Evolutionary conservation across 2,329 filamentous ascomycete species (phyloP).

Genomic region (Malbranchea cinnamomea): DNA sequence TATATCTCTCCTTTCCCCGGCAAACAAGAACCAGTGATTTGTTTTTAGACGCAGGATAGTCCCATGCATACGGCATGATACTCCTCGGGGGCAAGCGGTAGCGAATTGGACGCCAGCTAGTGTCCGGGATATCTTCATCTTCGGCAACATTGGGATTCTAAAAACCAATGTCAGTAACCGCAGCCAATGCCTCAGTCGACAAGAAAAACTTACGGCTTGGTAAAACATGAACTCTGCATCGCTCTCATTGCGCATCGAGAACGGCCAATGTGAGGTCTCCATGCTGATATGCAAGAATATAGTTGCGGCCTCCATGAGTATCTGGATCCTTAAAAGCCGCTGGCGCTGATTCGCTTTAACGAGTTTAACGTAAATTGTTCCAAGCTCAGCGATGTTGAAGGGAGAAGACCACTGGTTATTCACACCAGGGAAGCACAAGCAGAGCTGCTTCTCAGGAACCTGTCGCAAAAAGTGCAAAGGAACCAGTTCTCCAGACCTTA

Average conservation of each 20-base stretch:
- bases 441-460: constrained; percentile 71
- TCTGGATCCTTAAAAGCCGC: constrained; percentile 70
- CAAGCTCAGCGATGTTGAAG: constrained; percentile 92
- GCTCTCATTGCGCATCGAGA: constrained; percentile 96
- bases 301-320: constrained; percentile 83
- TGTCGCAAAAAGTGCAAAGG: constrained; percentile 84
- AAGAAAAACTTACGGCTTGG: constrained; percentile 45
- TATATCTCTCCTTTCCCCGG: constrained; percentile 68
- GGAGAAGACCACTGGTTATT: constrained; percentile 97
- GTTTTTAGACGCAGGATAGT: constrained; percentile 93
- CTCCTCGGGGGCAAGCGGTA: constrained; percentile 86
- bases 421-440: constrained; percentile 79
- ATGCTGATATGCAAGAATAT: constrained; percentile 83
- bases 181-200: not conserved
- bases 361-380: constrained; percentile 84
- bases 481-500: constrained; percentile 64
- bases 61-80: constrained; percentile 99
- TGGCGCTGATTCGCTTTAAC: constrained; percentile 83
- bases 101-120: constrained; percentile 80
- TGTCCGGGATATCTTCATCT: constrained; percentile 62
- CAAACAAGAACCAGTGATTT: constrained; percentile 79
- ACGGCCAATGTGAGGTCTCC: constrained; percentile 93
- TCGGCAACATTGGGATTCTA: constrained; percentile 77
- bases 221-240: constrained; percentile 94
- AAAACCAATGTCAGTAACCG: constrained; percentile 4